These are phyloP conservation scores for Cladosporium oxysporum DNA, from an alignment of 2,329 filamentous ascomycete species.

Conservation along the genomic window DNA sequence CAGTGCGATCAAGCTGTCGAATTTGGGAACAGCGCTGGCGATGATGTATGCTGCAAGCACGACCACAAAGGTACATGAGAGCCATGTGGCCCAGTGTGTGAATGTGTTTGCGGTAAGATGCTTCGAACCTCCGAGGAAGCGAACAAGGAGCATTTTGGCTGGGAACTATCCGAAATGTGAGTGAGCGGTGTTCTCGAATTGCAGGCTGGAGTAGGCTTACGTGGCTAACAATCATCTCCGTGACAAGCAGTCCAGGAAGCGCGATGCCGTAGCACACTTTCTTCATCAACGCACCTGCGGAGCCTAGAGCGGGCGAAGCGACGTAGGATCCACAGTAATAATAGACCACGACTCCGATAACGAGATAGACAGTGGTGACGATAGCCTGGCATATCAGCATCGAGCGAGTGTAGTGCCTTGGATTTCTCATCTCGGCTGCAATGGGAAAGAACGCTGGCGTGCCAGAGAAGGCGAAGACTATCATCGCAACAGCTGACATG, in stretches of 20 bases:
- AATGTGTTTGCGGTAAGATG: slow-evolving; percentile 55
- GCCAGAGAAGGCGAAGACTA: slow-evolving; percentile 62
- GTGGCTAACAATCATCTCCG: slow-evolving; percentile 9
- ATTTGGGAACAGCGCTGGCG: slow-evolving; percentile 32
- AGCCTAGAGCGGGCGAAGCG: slow-evolving; percentile 62
- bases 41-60: slow-evolving; percentile 31
- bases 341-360: slow-evolving; percentile 62
- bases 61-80: slow-evolving; percentile 32
- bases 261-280: slow-evolving; percentile 64
- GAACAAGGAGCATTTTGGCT: slow-evolving; percentile 59
- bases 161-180: slow-evolving; percentile 45
- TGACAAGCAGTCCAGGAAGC: slow-evolving; percentile 55
- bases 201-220: neutral
- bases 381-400: slow-evolving; percentile 61
- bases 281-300: slow-evolving; percentile 60
- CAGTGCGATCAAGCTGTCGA: slow-evolving; percentile 29
- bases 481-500: slow-evolving; percentile 57
- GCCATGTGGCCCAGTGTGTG: slow-evolving; percentile 56
- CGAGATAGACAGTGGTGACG: slow-evolving; percentile 59
- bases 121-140: slow-evolving; percentile 53
- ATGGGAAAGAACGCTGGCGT: slow-evolving; percentile 65
- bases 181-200: too few relatives aligned
- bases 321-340: slow-evolving; percentile 64
- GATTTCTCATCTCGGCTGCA: slow-evolving; percentile 65
- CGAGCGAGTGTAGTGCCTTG: slow-evolving; percentile 61